A percentile compares a stretch with the other conserved stretches of the same genome.
These are phyloP conservation scores for Vaccinium corymbosum DNA, from an alignment of 148 eudicot genomes.

Conservation along the genomic window DNA sequence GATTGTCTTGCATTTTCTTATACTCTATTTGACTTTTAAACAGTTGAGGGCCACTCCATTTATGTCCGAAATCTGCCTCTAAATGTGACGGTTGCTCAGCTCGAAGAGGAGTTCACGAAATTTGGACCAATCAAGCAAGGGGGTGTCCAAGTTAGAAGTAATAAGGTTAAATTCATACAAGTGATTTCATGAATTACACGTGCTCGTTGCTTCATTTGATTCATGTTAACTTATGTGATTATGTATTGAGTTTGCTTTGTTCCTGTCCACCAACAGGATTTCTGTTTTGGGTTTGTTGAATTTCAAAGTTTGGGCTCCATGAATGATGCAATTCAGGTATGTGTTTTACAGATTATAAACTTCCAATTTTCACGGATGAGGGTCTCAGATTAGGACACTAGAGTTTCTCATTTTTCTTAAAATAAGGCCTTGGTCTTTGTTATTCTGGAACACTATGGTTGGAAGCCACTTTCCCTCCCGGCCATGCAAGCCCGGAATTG, in stretches of 20 bases:
- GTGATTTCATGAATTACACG: neutral
- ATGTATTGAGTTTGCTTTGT: conserved; percentile 5
- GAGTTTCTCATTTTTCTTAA: neutral
- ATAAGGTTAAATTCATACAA: conserved; percentile 31
- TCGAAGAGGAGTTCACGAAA: conserved; percentile 41
- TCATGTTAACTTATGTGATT: neutral
- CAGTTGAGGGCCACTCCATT: conserved; percentile 46
- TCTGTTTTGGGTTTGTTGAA: conserved; percentile 54
- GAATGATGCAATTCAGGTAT: conserved; percentile 46
- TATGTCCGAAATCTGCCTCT: conserved; percentile 48
- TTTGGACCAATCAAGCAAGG: conserved; percentile 49
- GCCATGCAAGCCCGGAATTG: neutral
- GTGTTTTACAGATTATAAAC: conserved; percentile 12
- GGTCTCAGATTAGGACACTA: neutral
- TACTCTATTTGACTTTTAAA: conserved; percentile 1
- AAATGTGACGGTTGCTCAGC: conserved; percentile 33
- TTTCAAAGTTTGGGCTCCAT: conserved; percentile 39
- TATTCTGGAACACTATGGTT: neutral
- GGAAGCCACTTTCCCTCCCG: conserved; percentile 4
- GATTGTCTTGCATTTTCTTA: neutral
- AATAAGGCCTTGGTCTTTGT: neutral
- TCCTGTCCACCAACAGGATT: conserved; percentile 29
- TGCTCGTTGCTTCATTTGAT: neutral
- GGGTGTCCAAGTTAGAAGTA: conserved; percentile 56
- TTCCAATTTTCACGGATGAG: neutral